These are phyloP conservation scores for Cyclanthera cordifolia DNA, from an alignment of 306 rosid species.

Conservation along the genomic window DNA sequence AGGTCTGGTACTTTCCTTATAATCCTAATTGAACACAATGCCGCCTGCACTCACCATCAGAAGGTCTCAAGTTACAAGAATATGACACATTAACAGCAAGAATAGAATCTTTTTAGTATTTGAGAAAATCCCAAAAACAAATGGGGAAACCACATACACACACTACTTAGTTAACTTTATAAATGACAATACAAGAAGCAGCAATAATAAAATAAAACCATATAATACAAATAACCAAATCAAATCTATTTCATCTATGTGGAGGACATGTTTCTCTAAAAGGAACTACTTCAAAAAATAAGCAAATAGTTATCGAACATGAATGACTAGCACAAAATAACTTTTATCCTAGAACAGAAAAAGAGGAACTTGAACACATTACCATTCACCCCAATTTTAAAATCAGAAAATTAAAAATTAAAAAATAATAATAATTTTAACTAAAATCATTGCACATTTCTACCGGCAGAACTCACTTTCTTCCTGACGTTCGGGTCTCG, in stretches of 20 bases:
- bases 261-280: background rate
- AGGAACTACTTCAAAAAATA: background rate
- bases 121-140: no score
- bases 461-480: slow-evolving; percentile 38
- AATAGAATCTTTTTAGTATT: background rate
- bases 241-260: background rate
- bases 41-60: slow-evolving; percentile 52
- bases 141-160: no score
- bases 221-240: background rate
- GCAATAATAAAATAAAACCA: no score
- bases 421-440: no score
- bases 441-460: background rate
- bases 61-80: slow-evolving; percentile 21
- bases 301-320: background rate
- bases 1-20: slow-evolving; percentile 94
- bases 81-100: no score
- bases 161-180: background rate
- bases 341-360: background rate
- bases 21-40: slow-evolving; percentile 87
- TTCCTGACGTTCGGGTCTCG: slow-evolving; percentile 93
- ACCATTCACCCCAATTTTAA: background rate
- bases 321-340: background rate
- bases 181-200: background rate
- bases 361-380: background rate
- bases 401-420: background rate